Evolutionary conservation across 305 asterid genomes (phyloP).

Genomic region (Euphrasia arctica): DNA sequence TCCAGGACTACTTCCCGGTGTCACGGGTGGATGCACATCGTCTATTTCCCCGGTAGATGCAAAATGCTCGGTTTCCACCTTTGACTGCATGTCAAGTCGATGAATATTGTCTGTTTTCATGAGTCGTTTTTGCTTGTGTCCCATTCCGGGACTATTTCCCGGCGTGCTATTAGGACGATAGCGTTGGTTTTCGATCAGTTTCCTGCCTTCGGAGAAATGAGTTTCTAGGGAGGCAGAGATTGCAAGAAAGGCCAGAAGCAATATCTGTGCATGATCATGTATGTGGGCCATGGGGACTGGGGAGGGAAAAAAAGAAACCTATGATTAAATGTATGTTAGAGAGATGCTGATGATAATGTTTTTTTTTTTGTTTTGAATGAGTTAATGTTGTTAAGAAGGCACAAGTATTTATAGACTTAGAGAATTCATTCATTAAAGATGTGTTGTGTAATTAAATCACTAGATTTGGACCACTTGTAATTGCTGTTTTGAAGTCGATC

Average conservation of each 20-base stretch:
- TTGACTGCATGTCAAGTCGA: too few relatives aligned
- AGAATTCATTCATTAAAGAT: too few relatives aligned
- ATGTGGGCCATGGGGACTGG: slow-evolving; percentile 35
- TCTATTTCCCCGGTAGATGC: background rate
- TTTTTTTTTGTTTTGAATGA: slow-evolving; percentile 7
- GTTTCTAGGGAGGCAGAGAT: slow-evolving; percentile 15
- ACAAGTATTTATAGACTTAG: slow-evolving; percentile 33
- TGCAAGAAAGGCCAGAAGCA: slow-evolving; percentile 30
- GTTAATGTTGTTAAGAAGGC: background rate
- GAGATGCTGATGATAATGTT: too few relatives aligned
- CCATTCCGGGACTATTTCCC: background rate
- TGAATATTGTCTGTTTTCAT: too few relatives aligned
- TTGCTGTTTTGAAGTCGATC: too few relatives aligned
- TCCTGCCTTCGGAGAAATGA: slow-evolving; percentile 35
- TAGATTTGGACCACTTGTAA: too few relatives aligned
- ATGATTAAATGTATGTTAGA: background rate
- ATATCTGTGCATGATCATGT: slow-evolving; percentile 12
- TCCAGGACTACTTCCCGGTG: slow-evolving; percentile 61
- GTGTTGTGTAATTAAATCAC: too few relatives aligned
- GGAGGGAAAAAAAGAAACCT: background rate
- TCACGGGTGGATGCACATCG: background rate
- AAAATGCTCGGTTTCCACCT: too few relatives aligned
- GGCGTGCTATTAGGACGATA: slow-evolving; percentile 38
- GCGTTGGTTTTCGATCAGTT: slow-evolving; percentile 12
- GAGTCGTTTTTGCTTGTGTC: background rate